phyloP scores from a whole-genome alignment of 352 stramenopile species.

The Globisporangium orthogonon region DNA sequence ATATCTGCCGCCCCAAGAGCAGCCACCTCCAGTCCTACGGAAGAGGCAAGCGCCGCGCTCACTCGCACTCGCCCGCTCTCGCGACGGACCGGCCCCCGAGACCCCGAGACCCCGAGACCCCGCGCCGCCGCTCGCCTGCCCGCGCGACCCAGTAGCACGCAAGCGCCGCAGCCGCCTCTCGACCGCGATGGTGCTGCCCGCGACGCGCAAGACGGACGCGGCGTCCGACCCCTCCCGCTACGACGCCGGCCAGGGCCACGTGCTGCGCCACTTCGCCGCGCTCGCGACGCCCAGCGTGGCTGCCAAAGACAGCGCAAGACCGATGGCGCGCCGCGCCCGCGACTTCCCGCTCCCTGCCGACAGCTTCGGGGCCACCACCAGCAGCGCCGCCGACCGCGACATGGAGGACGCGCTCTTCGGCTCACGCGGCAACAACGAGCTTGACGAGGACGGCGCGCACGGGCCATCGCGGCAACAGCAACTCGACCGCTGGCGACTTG shows the following conservation, averaged over 20 bases:
- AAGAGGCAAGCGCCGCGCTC: not conserved
- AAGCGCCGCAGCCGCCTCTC: not conserved
- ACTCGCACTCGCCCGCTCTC: no score
- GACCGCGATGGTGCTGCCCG: slow-evolving; percentile 13
- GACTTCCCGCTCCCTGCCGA: slow-evolving; percentile 1
- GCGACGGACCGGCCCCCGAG: no score
- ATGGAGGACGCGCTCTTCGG: slow-evolving; percentile 18
- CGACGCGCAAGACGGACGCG: slow-evolving; percentile 2
- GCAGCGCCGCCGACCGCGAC: slow-evolving; percentile 3
- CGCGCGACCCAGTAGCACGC: no score
- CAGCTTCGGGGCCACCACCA: not conserved
- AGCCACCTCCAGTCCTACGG: not conserved
- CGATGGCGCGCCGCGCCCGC: slow-evolving; percentile 5
- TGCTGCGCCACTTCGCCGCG: slow-evolving; percentile 57
- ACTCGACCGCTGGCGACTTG: slow-evolving; percentile 17
- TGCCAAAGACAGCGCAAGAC: not conserved
- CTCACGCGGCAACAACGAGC: slow-evolving; percentile 10
- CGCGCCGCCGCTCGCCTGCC: no score
- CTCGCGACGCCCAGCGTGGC: slow-evolving; percentile 32
- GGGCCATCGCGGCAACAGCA: slow-evolving; percentile 16
- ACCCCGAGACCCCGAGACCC: no score
- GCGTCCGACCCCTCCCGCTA: slow-evolving; percentile 22
- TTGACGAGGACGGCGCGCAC: not conserved
- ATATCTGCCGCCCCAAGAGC: no score
- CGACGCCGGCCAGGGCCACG: slow-evolving; percentile 43